Conservation (phyloP, 2,329 filamentous ascomycete genomes). For the Hypomyces perniciosus region DNA sequence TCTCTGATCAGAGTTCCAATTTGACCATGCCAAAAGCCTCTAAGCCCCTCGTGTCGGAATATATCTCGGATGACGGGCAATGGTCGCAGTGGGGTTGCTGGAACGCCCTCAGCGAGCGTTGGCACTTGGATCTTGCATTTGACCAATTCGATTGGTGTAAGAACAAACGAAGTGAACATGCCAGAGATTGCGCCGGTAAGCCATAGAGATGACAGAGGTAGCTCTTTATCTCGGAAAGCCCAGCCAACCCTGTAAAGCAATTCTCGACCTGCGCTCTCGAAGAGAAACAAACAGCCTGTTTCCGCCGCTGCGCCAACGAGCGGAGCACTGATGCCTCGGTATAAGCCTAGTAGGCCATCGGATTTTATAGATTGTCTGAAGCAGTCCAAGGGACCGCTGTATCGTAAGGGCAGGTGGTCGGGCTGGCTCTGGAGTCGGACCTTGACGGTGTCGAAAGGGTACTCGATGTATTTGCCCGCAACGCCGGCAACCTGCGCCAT, state of each 20-base stretch:
- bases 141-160: constrained; percentile 93
- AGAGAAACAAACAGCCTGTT: constrained; percentile 88
- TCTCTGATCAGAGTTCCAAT: constrained; percentile 89
- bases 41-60: constrained; percentile 73
- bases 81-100: constrained; percentile 51
- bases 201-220: constrained; percentile 71
- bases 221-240: constrained; percentile 45
- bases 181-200: constrained; percentile 81
- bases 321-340: constrained; percentile 88
- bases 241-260: constrained; percentile 51
- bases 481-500: constrained; percentile 65
- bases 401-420: constrained; percentile 72
- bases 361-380: constrained; percentile 77
- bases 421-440: constrained; percentile 96
- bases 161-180: constrained; percentile 79
- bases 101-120: constrained; percentile 34
- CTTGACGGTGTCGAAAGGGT: constrained; percentile 97
- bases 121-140: constrained; percentile 98
- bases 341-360: constrained; percentile 77
- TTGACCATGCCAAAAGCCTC: constrained; percentile 93
- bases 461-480: constrained; percentile 93
- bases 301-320: constrained; percentile 87
- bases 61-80: constrained; percentile 69
- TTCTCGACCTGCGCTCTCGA: constrained; percentile 70
- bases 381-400: constrained; percentile 85